Base-by-base conservation (phyloP, 2,329 filamentous ascomycete species). In the Trichoderma breve region DNA sequence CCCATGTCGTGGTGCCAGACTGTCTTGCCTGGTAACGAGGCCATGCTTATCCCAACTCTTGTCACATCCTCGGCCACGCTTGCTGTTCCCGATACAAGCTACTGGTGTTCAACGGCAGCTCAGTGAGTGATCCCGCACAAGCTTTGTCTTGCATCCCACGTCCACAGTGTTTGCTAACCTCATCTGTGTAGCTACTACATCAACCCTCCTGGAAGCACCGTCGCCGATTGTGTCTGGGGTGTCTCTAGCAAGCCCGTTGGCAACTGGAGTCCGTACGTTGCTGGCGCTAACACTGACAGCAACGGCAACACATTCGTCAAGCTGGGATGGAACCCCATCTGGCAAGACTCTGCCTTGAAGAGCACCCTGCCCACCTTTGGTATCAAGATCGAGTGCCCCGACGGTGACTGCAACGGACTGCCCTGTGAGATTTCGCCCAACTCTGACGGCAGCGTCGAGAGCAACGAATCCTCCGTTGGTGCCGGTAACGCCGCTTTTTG, bases 21-120 rank as follows among this genome's bases (percentile, higher is more conserved):
- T 5, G 91, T 94, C 15, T 82, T 94, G 73, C 92, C 92, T 21
- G 92, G 92, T 64, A 91, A 93, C 77, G 92, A 95, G 83, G 91
- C 91, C 73, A 95, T 95, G 92, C 84, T 94, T 75, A 94, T 94
- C 76, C 92, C 92, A 18, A 95, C 92, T n/a, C 81, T 90, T 74
- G 90, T 94, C 61, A 78, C 84, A 26, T 82, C 84, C 73, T 80
- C 80, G 11, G 84, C 85, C n/a, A 86, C 86, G 34, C 84, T 95
- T 70, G 92, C 93, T 64, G 92, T 95, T 43, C 93, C 93, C 9
- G 90, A 86, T 71, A 82, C 86, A 21, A 86, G 82, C 71, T 95
- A 95, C 81, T 95, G 92, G 92, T 88, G 85, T 75, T 81, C 83
- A 58, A 94, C 92, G 14, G 88, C 92, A 72, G 91, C 93, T 72